Base-by-base conservation (phyloP, 768 basidiomycete species). In the Sarcomyxa edulis region DNA sequence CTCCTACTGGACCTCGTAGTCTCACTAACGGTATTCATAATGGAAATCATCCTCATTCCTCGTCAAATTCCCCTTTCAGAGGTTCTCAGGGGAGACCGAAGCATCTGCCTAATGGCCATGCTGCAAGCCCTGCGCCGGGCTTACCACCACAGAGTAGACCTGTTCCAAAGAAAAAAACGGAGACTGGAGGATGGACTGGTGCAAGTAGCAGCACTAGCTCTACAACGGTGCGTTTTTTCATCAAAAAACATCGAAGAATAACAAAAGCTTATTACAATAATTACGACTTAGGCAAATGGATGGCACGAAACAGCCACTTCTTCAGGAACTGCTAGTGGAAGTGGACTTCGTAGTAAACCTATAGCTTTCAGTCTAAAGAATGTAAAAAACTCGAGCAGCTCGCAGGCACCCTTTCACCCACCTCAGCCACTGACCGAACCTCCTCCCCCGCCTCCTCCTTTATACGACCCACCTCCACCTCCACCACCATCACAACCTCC, bases 1-100 rank as follows among this genome's bases (percentile, higher is more conserved):
- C 78, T 7, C 82, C 82, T 9, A 84, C 79, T 2, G 82, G 78
- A 1, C 82, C 82, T 11, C 70, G 81, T 30, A 80, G 76, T 51
- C 64, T 83, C 32, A 58, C 65, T 34, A 70, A 66, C 43, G 69
- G 64, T 37, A 41, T 48, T 38, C 55, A 58, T 40, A 42, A 23
- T 14, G n/a, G n/a, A n/a, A n/a, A n/a, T n/a, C n/a, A n/a, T n/a
- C n/a, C n/a, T n/a, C n/a, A n/a, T n/a, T n/a, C n/a, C n/a, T n/a
- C n/a, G n/a, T n/a, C n/a, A n/a, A n/a, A n/a, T n/a, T n/a, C n/a
- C n/a, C n/a, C n/a, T 35, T 39, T 54, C 5, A 7, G 39, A 48
- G 52, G 42, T n/a, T n/a, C n/a, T n/a, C n/a, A n/a, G 16, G 45
- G 47, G 40, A 48, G 62, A 29, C 56, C 66, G 35, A 77, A 76